Evolutionary conservation across 139 green algal genomes (phyloP).

Genomic region (Spirogloea muscicola): DNA sequence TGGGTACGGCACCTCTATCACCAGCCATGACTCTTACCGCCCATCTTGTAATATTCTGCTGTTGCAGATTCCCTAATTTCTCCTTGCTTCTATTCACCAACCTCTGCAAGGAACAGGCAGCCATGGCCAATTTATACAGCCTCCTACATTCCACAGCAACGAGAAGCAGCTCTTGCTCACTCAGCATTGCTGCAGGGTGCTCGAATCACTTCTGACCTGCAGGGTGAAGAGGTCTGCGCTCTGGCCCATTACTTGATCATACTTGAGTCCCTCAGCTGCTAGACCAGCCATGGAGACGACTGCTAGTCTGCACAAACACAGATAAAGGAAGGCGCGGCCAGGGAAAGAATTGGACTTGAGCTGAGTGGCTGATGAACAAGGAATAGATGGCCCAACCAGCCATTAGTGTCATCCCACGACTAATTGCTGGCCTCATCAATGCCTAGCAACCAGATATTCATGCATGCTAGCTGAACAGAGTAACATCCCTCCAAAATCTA

Average conservation of each 20-base stretch:
- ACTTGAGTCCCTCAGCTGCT: slow-evolving; percentile 80
- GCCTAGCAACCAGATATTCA: too few relatives aligned
- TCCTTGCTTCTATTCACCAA: slow-evolving; percentile 50
- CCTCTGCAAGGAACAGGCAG: slow-evolving; percentile 12
- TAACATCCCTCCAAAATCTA: too few relatives aligned
- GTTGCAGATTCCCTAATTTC: slow-evolving; percentile 64
- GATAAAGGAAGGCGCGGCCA: too few relatives aligned
- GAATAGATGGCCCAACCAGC: too few relatives aligned
- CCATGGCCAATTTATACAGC: not conserved
- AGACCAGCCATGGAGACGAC: slow-evolving; percentile 84
- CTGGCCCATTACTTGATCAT: slow-evolving; percentile 86
- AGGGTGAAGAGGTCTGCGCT: slow-evolving; percentile 86
- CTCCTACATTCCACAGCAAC: not conserved
- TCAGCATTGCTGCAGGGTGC: not conserved
- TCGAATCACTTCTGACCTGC: slow-evolving; percentile 57
- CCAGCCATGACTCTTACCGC: too few relatives aligned
- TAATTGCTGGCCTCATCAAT: too few relatives aligned
- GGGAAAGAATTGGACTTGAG: too few relatives aligned
- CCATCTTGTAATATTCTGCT: slow-evolving; percentile 87
- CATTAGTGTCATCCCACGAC: too few relatives aligned
- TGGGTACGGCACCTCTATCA: too few relatives aligned
- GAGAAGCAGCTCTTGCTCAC: not conserved
- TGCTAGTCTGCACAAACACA: slow-evolving; percentile 46
- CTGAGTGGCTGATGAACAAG: too few relatives aligned
- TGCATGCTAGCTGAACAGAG: too few relatives aligned